These are phyloP conservation scores for Pseudotsuga menziesii DNA, from an alignment of 75 land plant genomes.

Conservation along the genomic window DNA sequence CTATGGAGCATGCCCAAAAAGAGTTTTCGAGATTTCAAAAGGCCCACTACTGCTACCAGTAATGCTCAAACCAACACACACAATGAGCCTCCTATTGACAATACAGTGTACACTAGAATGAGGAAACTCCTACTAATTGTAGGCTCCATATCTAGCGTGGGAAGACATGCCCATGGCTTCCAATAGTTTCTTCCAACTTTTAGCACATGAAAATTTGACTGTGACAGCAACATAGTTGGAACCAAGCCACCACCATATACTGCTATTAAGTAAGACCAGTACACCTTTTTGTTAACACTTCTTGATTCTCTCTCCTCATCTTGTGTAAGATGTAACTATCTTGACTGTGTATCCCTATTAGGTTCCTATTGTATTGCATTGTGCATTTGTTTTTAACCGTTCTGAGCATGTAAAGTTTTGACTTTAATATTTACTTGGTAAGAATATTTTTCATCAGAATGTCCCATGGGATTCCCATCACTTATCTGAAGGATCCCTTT, in stretches of 20 bases:
- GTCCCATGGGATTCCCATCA: slow-evolving; percentile 8
- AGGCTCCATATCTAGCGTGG: slow-evolving; percentile 29
- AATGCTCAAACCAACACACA: slow-evolving; percentile 65
- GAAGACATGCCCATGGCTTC: slow-evolving; percentile 96
- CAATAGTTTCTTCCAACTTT: slow-evolving; percentile 87
- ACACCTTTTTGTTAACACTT: slow-evolving; percentile 69
- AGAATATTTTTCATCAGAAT: slow-evolving; percentile 12
- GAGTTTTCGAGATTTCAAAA: slow-evolving; percentile 63
- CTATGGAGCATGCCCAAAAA: slow-evolving; percentile 67
- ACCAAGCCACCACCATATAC: slow-evolving; percentile 59
- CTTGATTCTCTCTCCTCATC: slow-evolving; percentile 92
- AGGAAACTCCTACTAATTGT: slow-evolving; percentile 27
- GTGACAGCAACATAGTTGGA: slow-evolving; percentile 55
- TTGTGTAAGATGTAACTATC: slow-evolving; percentile 45
- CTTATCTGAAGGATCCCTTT: not conserved
- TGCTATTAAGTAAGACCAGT: slow-evolving; percentile 68
- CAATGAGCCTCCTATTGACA: slow-evolving; percentile 76
- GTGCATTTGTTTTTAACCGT: slow-evolving; percentile 21
- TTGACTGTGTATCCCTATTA: slow-evolving; percentile 25
- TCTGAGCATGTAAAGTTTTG: slow-evolving; percentile 10
- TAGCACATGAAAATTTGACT: slow-evolving; percentile 54
- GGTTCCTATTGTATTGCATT: slow-evolving; percentile 23
- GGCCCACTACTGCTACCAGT: slow-evolving; percentile 54
- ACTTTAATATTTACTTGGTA: not conserved
- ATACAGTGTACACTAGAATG: slow-evolving; percentile 57